Base-by-base conservation (phyloP, 2,329 filamentous ascomycete species). In the Neopestalotiopsis sp. region DNA sequence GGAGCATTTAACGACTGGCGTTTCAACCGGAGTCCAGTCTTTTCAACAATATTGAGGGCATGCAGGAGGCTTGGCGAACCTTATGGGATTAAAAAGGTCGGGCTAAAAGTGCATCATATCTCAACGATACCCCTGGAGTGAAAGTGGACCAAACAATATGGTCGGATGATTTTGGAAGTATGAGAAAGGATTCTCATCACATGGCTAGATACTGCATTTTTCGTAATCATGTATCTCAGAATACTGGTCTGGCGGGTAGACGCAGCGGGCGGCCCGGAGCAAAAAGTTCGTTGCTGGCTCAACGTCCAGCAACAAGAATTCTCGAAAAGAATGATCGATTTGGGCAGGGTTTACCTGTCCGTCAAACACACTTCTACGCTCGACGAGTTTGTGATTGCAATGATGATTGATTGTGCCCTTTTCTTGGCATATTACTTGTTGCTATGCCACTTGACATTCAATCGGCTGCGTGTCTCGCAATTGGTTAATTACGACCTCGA, bases 71-170 rank as follows among this genome's bases (percentile, higher is more conserved):
- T 68, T 71, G 70, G 70, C 70, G 61, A 69, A 69, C 72, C 70
- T 28, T 69, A 61, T 65, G 67, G 71, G 76, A 53, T 53, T 38
- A 74, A 76, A 74, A 74, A 75, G 75, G 71, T 71, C 64, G 72
- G 73, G 73, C 72, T 72, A 74, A 74, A 72, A 75, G 69, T 73
- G 75, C 74, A 77, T 78, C 69, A 79, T 75, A 81, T 81, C 80
- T 81, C 80, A 81, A 81, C 80, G 80, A 81, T 81, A 81, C 80
- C 80, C 79, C 77, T 59, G 69, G 66, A 57, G 62, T 68, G 68
- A 65, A 65, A 65, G 62, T 49, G 40, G n/a, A 66, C 20, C 20
- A 66, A 28, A 28, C 6, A 38, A 38, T 28, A 28, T 38, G 34
- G 59, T 38, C 62, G 45, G 10, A 53, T 42, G 62, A 49, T 12